Evolutionary conservation across 768 basidiomycete species (phyloP).

Genomic region (Collybia mongolica): DNA sequence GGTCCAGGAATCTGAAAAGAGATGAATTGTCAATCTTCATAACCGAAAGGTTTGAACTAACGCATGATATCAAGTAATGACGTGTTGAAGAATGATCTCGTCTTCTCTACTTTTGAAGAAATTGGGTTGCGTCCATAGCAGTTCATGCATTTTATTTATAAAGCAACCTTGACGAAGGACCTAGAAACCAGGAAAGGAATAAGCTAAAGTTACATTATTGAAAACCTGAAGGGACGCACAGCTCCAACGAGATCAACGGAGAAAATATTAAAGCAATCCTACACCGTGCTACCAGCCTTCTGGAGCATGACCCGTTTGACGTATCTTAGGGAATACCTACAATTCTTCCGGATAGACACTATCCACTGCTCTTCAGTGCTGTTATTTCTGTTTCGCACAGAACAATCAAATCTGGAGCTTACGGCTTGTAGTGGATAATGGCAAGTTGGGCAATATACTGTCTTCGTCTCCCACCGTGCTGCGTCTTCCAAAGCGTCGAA

Average conservation of each 20-base stretch:
- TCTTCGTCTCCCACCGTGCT: conserved; percentile 5
- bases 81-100: conserved; percentile 43
- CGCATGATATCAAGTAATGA: conserved; percentile 59
- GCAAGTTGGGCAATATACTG: conserved; percentile 21
- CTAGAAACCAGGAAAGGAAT: neutral
- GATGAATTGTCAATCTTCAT: neutral
- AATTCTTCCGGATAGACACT: neutral
- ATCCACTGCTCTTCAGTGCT: neutral
- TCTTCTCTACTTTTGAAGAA: conserved; percentile 37
- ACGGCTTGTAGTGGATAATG: conserved; percentile 13
- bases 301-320: neutral
- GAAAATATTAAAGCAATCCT: no score
- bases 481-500: conserved; percentile 13
- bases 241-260: conserved; percentile 50
- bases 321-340: neutral
- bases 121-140: conserved; percentile 48
- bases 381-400: neutral
- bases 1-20: conserved; percentile 41
- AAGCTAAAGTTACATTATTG: no score
- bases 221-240: conserved; percentile 23
- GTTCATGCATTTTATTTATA: conserved; percentile 17
- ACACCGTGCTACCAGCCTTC: conserved; percentile 15
- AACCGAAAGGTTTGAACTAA: conserved; percentile 15
- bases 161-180: conserved; percentile 16
- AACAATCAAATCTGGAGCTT: neutral